Evolutionary conservation across 345 rosid genomes (phyloP).

Genomic region (Brassica rapa): DNA sequence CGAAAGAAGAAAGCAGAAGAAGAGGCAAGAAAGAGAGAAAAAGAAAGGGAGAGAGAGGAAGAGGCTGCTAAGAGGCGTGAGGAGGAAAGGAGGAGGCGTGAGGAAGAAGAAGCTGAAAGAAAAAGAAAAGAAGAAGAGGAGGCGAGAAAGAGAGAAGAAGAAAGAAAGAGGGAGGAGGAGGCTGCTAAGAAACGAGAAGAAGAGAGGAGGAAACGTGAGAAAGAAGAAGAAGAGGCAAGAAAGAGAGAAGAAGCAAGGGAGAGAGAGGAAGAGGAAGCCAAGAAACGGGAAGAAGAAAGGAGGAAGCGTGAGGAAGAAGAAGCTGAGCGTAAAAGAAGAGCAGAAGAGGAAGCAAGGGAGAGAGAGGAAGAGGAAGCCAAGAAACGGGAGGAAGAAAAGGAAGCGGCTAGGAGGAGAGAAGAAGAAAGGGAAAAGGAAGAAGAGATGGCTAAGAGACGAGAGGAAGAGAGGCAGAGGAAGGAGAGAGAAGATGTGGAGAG

Average conservation of each 20-base stretch:
- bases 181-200: constrained; percentile 38
- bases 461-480: constrained; percentile 13
- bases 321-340: background rate
- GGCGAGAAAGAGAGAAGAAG: constrained; percentile 19
- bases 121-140: constrained; percentile 18
- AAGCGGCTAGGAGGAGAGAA: background rate
- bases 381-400: background rate
- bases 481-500: background rate
- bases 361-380: constrained; percentile 3
- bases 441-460: background rate
- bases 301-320: constrained; percentile 6
- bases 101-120: background rate
- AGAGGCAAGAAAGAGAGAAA: constrained; percentile 43
- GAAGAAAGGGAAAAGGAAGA: constrained; percentile 6
- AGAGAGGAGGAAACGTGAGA: constrained; percentile 11
- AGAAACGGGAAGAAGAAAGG: background rate
- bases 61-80: constrained; percentile 37
- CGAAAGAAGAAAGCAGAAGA: constrained; percentile 42
- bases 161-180: constrained; percentile 33
- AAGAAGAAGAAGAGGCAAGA: background rate
- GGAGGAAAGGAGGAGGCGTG: constrained; percentile 33
- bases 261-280: constrained; percentile 21
- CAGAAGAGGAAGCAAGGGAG: background rate
- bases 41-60: constrained; percentile 10
- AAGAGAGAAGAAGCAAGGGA: constrained; percentile 27